These are phyloP conservation scores for Vitis hybrid DNA, from an alignment of 177 flowering plant genomes.

Conservation along the genomic window DNA sequence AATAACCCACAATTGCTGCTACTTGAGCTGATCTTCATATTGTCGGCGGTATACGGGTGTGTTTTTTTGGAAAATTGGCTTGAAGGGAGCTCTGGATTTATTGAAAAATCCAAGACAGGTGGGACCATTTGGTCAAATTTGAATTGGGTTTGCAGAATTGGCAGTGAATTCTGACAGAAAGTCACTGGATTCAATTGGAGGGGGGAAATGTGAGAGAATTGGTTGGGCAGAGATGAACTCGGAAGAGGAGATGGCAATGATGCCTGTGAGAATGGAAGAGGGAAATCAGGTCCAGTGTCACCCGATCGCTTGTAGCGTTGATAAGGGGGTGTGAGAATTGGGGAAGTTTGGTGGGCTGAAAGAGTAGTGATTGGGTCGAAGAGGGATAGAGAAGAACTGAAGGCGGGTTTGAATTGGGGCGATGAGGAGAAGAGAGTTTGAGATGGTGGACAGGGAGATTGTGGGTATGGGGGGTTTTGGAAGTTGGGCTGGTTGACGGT, in stretches of 20 bases:
- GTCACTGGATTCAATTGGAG: conserved; percentile 8
- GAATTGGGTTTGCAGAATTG: conserved; percentile 13
- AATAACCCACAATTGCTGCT: conserved; percentile 41
- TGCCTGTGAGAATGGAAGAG: conserved; percentile 13
- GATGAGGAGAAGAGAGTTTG: conserved; percentile 7
- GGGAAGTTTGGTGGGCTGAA: neutral
- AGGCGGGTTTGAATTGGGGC: conserved; percentile 15
- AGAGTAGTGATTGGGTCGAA: neutral
- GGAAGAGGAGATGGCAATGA: conserved; percentile 10
- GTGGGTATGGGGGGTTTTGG: conserved; percentile 8
- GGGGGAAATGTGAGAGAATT: conserved; percentile 3
- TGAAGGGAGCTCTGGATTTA: conserved; percentile 54
- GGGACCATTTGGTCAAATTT: conserved; percentile 1
- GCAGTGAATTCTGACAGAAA: conserved; percentile 11
- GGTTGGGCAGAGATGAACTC: conserved; percentile 3
- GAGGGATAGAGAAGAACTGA: conserved; percentile 7
- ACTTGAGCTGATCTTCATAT: neutral
- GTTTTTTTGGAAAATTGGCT: conserved; percentile 20
- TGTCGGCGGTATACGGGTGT: neutral
- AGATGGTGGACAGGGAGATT: neutral
- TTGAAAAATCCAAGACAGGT: conserved; percentile 11
- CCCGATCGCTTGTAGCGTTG: conserved; percentile 15
- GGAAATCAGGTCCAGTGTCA: conserved; percentile 9
- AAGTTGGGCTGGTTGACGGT: neutral
- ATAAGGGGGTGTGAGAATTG: neutral